These are phyloP conservation scores for Colletotrichum phormii DNA, from an alignment of 2,329 filamentous ascomycete genomes.

Conservation along the genomic window DNA sequence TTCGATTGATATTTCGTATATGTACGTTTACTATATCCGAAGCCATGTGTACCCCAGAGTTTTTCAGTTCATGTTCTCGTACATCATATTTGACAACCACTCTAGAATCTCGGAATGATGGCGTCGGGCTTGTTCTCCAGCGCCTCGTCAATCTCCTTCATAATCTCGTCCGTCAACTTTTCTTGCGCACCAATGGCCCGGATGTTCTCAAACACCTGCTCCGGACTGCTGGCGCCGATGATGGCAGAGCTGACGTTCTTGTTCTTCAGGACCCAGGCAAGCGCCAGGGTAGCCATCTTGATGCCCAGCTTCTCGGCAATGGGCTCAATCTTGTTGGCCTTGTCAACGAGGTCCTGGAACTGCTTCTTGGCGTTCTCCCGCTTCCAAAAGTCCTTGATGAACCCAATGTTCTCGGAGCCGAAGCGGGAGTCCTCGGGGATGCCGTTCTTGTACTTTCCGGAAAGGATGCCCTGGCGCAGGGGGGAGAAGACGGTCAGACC, in stretches of 20 bases:
- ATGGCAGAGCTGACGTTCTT: conserved; percentile 71
- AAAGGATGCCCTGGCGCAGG: conserved; percentile 67
- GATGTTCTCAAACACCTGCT: conserved; percentile 71
- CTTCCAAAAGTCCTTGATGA: conserved; percentile 65
- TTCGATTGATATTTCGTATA: background rate
- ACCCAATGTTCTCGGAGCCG: conserved; percentile 65
- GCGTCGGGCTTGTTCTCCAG: conserved; percentile 68
- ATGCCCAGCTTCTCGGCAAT: conserved; percentile 74
- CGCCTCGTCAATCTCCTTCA: conserved; percentile 70
- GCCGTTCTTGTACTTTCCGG: conserved; percentile 75
- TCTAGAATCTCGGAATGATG: conserved; percentile 49
- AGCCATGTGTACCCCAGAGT: background rate
- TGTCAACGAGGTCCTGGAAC: conserved; percentile 68
- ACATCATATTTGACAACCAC: background rate
- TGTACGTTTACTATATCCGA: background rate
- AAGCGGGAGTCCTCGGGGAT: conserved; percentile 71
- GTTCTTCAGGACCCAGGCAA: conserved; percentile 74
- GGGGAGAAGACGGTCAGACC: conserved; percentile 74
- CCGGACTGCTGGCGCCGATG: conserved; percentile 67
- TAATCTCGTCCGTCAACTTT: conserved; percentile 68
- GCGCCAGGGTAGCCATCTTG: conserved; percentile 65
- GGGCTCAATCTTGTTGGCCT: conserved; percentile 69
- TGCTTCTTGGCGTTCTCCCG: conserved; percentile 58
- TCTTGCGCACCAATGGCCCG: conserved; percentile 63
- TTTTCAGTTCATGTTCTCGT: background rate